Evolutionary conservation across 108 stramenopile genomes (phyloP).

Genomic region (Discostella stelligeroides): DNA sequence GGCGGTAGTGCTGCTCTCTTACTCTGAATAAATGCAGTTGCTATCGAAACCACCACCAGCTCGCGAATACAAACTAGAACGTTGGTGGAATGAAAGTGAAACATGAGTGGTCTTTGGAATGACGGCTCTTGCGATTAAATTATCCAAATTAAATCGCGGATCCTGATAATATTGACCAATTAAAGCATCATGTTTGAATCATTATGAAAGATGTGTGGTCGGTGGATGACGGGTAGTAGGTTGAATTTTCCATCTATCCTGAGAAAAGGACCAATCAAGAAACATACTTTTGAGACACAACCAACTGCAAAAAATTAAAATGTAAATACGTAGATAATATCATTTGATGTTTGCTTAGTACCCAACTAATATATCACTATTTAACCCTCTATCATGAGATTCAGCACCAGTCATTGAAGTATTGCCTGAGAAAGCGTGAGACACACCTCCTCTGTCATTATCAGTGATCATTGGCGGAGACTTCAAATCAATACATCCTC

Average conservation of each 20-base stretch:
- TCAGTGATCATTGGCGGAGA: too few relatives aligned
- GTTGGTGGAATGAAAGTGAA: not conserved
- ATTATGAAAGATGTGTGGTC: not conserved
- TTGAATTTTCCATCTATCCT: too few relatives aligned
- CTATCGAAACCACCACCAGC: constrained; percentile 15
- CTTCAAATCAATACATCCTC: too few relatives aligned
- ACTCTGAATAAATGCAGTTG: not conserved
- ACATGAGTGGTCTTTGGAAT: constrained; percentile 30
- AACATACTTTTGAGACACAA: not conserved
- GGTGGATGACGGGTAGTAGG: not conserved
- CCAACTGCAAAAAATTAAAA: not conserved
- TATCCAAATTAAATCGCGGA: constrained; percentile 18
- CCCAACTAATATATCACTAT: too few relatives aligned
- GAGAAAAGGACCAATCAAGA: too few relatives aligned
- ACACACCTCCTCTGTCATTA: too few relatives aligned
- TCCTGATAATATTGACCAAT: constrained; percentile 32
- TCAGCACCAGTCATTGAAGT: too few relatives aligned
- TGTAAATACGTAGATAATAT: not conserved
- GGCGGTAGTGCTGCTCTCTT: not conserved
- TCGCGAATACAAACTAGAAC: constrained; percentile 43
- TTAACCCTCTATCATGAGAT: too few relatives aligned
- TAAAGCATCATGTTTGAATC: not conserved
- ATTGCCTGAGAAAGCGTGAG: too few relatives aligned
- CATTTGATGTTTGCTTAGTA: too few relatives aligned
- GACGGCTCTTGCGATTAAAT: constrained; percentile 33